phyloP scores from a whole-genome alignment of 768 basidiomycete species.

The Kwoniella europaea region DNA sequence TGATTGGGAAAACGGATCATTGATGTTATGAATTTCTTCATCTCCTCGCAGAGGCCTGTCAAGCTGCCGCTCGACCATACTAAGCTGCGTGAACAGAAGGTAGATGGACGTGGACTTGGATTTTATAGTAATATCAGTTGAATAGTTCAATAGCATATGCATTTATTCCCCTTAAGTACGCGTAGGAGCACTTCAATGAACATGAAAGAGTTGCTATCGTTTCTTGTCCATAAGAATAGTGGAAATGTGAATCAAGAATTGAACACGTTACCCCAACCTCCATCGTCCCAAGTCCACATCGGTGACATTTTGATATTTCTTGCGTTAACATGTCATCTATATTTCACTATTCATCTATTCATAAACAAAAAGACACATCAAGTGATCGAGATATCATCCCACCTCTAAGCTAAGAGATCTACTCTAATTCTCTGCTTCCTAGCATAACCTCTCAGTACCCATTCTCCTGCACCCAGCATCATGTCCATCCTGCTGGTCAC shows the following conservation, averaged over 20 bases:
- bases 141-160: background rate
- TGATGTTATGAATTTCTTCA: background rate
- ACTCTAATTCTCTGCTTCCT: too few relatives aligned
- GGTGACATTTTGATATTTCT: background rate
- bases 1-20: too few relatives aligned
- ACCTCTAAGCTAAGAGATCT: too few relatives aligned
- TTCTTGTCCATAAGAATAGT: background rate
- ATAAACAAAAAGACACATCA: too few relatives aligned
- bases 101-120: background rate
- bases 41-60: conserved; percentile 52
- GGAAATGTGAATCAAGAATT: background rate
- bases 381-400: too few relatives aligned
- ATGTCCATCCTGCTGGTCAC: conserved; percentile 68
- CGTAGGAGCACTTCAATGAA: too few relatives aligned
- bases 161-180: background rate
- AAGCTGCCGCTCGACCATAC: conserved; percentile 58
- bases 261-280: conserved; percentile 1
- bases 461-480: too few relatives aligned
- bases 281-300: background rate
- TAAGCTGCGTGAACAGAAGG: conserved; percentile 24
- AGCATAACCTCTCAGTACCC: too few relatives aligned
- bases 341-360: background rate
- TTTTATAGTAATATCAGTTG: background rate
- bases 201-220: too few relatives aligned
- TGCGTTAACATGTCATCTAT: background rate